These are phyloP conservation scores for Chlorella sp. DNA, from an alignment of 139 green algal genomes.

Conservation along the genomic window DNA sequence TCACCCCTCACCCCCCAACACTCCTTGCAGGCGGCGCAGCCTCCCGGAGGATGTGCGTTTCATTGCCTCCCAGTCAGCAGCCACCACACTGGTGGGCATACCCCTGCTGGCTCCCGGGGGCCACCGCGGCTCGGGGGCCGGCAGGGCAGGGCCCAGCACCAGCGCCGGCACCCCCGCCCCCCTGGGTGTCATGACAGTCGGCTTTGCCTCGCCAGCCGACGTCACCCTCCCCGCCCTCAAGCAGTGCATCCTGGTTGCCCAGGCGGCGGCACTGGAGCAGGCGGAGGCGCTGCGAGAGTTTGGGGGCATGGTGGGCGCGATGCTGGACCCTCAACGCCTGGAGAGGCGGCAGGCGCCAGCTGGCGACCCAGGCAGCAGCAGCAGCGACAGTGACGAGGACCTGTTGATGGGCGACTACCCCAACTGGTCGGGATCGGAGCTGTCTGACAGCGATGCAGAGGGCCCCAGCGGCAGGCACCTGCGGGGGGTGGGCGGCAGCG, in stretches of 20 bases:
- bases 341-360: not conserved
- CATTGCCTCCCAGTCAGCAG: too few species aligned
- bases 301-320: not conserved
- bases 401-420: too few species aligned
- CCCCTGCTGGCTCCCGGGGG: not conserved
- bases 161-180: not conserved
- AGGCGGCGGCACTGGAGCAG: not conserved
- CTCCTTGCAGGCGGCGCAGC: too few species aligned
- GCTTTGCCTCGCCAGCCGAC: not conserved
- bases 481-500: not conserved
- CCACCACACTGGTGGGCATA: not conserved
- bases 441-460: not conserved
- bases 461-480: not conserved
- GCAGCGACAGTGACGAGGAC: too few species aligned
- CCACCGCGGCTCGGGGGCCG: too few species aligned
- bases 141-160: too few species aligned
- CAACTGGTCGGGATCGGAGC: not conserved
- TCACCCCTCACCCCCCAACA: too few species aligned
- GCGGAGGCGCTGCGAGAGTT: not conserved
- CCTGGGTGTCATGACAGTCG: not conserved
- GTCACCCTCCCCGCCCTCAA: not conserved
- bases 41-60: too few species aligned
- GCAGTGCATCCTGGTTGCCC: not conserved
- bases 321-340: not conserved
- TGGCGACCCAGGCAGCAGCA: not conserved